Evolutionary conservation across 371 early-diverging fungal species (phyloP).

Genomic region (Fennellomyces sp.): DNA sequence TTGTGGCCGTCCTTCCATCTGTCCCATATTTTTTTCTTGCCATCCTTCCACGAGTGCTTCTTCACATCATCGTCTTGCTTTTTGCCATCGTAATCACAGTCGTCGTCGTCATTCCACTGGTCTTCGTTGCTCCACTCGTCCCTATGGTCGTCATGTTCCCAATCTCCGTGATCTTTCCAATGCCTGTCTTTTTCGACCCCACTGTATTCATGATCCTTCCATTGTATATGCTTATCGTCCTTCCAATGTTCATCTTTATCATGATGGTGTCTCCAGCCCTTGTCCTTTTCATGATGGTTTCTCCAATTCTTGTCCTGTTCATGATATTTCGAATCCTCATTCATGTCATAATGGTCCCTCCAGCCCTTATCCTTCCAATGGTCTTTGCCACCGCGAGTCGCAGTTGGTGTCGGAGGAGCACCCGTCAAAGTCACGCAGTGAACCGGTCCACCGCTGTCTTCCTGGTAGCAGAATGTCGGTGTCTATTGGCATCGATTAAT

Average conservation of each 20-base stretch:
- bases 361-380: conserved; percentile 4
- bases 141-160: neutral
- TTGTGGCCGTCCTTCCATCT: neutral
- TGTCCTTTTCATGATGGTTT: too few species aligned
- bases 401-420: neutral
- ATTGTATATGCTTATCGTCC: neutral
- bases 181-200: neutral
- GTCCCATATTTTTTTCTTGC: neutral
- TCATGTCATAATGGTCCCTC: too few species aligned
- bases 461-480: neutral
- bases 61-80: neutral
- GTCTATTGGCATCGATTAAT: too few species aligned
- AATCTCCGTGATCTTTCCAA: neutral
- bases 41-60: neutral
- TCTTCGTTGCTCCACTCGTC: neutral
- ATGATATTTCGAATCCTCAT: too few species aligned
- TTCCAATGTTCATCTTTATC: neutral
- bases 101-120: neutral
- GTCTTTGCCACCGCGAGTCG: neutral
- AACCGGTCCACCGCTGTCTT: neutral
- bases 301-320: too few species aligned
- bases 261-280: too few species aligned
- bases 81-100: neutral
- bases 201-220: conserved; percentile 2
- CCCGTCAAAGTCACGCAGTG: neutral